phyloP scores from a whole-genome alignment of 1,284 basidiomycete genomes.

The Apiotrichum sp. region DNA sequence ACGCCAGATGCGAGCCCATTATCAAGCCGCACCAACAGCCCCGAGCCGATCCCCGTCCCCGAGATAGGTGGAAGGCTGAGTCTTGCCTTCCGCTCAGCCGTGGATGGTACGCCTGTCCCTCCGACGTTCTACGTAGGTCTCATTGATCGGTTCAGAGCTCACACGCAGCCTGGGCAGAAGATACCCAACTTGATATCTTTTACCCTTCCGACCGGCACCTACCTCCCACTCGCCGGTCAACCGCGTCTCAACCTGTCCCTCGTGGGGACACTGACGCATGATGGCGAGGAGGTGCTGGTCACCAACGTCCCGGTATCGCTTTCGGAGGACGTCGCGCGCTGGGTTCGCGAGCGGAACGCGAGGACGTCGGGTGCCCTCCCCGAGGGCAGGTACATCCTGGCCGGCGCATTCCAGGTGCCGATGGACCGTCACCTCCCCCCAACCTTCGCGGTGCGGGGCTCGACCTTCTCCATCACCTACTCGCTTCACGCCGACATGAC shows the following conservation, averaged over 20 bases:
- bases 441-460: conserved; percentile 19
- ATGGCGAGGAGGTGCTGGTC: conserved; percentile 16
- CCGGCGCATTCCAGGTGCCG: conserved; percentile 25
- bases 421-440: conserved; percentile 32
- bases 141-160: neutral
- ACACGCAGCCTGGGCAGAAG: conserved; percentile 30
- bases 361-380: conserved; percentile 5
- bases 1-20: no score
- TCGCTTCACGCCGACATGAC: no score
- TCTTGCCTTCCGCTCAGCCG: neutral
- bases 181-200: conserved; percentile 38
- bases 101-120: conserved; percentile 6
- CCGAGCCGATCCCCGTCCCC: neutral
- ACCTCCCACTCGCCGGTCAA: conserved; percentile 28
- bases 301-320: conserved; percentile 39
- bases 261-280: conserved; percentile 31
- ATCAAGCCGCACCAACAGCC: neutral
- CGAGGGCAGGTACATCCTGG: no score
- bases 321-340: conserved; percentile 33
- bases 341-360: conserved; percentile 21
- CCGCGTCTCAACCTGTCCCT: conserved; percentile 35
- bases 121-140: conserved; percentile 18
- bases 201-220: conserved; percentile 28
- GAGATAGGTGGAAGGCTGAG: neutral
- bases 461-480: no score